A percentile compares a stretch with the other conserved stretches of the same genome.
Conservation (phyloP, 1,284 basidiomycete genomes). For the Sanguinoderma infundibulare region DNA sequence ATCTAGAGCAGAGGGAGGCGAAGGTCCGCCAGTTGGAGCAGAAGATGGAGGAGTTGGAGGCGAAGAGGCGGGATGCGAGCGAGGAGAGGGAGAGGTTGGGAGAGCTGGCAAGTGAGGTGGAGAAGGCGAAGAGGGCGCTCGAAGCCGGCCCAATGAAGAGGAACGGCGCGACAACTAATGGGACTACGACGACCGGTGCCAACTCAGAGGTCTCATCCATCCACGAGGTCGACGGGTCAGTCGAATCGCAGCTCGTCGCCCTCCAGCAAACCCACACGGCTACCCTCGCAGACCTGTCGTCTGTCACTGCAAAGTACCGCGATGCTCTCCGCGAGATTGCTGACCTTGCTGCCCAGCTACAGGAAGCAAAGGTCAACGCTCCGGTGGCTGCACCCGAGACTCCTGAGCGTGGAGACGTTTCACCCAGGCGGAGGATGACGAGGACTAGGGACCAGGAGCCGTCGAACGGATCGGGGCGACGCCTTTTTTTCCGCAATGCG, state of each 20-base stretch:
- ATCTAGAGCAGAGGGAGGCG: slow-evolving; percentile 82
- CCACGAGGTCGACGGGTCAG: slow-evolving; percentile 37
- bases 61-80: slow-evolving; percentile 65
- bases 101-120: slow-evolving; percentile 70
- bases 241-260: slow-evolving; percentile 63
- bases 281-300: slow-evolving; percentile 80
- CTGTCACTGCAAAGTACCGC: slow-evolving; percentile 81
- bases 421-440: slow-evolving; percentile 55
- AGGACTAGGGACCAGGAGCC: slow-evolving; percentile 56
- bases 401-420: slow-evolving; percentile 55
- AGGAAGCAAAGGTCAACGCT: slow-evolving; percentile 70
- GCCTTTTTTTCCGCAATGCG: slow-evolving; percentile 83
- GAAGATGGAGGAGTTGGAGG: slow-evolving; percentile 78
- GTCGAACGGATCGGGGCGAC: slow-evolving; percentile 40
- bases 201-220: slow-evolving; percentile 29
- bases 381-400: slow-evolving; percentile 47
- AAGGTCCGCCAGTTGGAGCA: slow-evolving; percentile 77
- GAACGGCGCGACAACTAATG: slow-evolving; percentile 29
- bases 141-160: slow-evolving; percentile 40
- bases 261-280: slow-evolving; percentile 79
- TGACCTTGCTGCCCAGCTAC: slow-evolving; percentile 82
- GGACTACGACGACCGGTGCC: slow-evolving; percentile 29
- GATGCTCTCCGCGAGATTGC: slow-evolving; percentile 90
- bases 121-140: slow-evolving; percentile 67
- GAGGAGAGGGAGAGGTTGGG: slow-evolving; percentile 69